Conservation (phyloP, 1,139 yeast genomes). For the Tardiomyces blankii region DNA sequence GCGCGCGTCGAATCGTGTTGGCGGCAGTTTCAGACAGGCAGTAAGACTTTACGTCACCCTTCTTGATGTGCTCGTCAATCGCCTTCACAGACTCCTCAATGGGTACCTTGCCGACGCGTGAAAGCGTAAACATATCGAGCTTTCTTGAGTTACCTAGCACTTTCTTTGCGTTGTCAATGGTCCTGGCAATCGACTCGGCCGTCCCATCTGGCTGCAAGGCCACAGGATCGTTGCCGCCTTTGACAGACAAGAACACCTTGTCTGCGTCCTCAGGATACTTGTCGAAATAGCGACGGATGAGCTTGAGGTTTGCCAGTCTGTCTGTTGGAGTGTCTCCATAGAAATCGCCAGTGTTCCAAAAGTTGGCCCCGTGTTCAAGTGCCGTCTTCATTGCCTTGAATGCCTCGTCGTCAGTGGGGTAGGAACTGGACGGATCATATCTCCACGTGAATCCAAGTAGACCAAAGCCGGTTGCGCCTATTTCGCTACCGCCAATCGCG, state of each 20-base stretch:
- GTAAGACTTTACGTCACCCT: slow-evolving; percentile 44
- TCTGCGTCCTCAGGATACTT: slow-evolving; percentile 43
- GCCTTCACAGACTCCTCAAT: slow-evolving; percentile 22
- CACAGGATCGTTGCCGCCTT: slow-evolving; percentile 42
- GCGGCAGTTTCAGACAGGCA: slow-evolving; percentile 60
- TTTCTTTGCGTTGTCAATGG: slow-evolving; percentile 39
- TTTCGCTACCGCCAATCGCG: neutral
- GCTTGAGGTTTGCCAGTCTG: slow-evolving; percentile 39
- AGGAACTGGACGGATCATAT: slow-evolving; percentile 17
- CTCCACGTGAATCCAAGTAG: slow-evolving; percentile 55
- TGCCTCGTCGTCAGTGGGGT: slow-evolving; percentile 34
- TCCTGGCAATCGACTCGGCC: slow-evolving; percentile 33
- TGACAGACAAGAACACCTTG: slow-evolving; percentile 48
- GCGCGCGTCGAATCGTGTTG: slow-evolving; percentile 46
- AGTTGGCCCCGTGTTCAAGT: slow-evolving; percentile 37
- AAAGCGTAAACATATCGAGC: slow-evolving; percentile 52
- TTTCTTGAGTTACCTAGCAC: slow-evolving; percentile 32
- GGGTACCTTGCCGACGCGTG: slow-evolving; percentile 48
- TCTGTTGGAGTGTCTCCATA: slow-evolving; percentile 49
- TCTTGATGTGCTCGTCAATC: slow-evolving; percentile 18
- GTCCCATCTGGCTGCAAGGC: slow-evolving; percentile 39
- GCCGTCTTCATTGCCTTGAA: slow-evolving; percentile 38
- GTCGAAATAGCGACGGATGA: slow-evolving; percentile 45
- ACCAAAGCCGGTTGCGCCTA: slow-evolving; percentile 36
- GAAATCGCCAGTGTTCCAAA: slow-evolving; percentile 60